phyloP scores from a whole-genome alignment of 2,329 filamentous ascomycete genomes.

The Fusarium begoniae region DNA sequence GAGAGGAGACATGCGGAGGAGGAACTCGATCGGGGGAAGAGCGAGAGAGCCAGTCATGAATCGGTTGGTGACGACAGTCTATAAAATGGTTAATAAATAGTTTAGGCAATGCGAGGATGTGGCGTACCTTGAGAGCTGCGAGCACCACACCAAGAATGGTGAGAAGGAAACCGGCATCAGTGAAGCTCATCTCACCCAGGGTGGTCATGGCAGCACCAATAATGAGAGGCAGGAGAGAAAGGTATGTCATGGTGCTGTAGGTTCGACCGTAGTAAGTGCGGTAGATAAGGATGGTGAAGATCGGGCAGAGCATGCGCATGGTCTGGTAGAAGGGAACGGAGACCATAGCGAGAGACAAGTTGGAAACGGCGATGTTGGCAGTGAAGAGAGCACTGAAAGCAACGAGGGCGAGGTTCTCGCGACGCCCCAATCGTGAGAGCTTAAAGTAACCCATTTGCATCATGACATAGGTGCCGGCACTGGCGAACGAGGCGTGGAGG shows the following conservation, averaged over 20 bases:
- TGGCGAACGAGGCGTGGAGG: constrained; percentile 66
- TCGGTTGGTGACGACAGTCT: constrained; percentile 70
- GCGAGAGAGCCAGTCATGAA: constrained; percentile 69
- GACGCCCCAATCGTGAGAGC: constrained; percentile 60
- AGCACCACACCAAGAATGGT: constrained; percentile 64
- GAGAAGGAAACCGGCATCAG: constrained; percentile 63
- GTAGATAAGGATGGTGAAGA: constrained; percentile 71
- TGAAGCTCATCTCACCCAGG: constrained; percentile 70
- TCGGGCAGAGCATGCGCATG: constrained; percentile 68
- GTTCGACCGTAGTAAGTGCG: constrained; percentile 63
- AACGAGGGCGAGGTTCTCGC: constrained; percentile 64
- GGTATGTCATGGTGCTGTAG: constrained; percentile 65
- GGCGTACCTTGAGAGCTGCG: constrained; percentile 62
- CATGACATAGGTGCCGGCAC: constrained; percentile 63
- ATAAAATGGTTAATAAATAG: constrained; percentile 23
- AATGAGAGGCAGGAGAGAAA: constrained; percentile 69
- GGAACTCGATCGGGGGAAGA: constrained; percentile 66
- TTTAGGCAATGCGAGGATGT: background rate
- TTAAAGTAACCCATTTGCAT: constrained; percentile 62
- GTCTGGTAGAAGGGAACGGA: constrained; percentile 74
- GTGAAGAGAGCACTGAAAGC: constrained; percentile 70
- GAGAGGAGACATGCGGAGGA: constrained; percentile 70
- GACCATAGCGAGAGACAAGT: constrained; percentile 68
- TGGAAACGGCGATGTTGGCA: constrained; percentile 71
- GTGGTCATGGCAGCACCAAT: constrained; percentile 68